Base-by-base conservation (phyloP, 2,329 filamentous ascomycete species). In the Aspergillus pseudoglaucus region DNA sequence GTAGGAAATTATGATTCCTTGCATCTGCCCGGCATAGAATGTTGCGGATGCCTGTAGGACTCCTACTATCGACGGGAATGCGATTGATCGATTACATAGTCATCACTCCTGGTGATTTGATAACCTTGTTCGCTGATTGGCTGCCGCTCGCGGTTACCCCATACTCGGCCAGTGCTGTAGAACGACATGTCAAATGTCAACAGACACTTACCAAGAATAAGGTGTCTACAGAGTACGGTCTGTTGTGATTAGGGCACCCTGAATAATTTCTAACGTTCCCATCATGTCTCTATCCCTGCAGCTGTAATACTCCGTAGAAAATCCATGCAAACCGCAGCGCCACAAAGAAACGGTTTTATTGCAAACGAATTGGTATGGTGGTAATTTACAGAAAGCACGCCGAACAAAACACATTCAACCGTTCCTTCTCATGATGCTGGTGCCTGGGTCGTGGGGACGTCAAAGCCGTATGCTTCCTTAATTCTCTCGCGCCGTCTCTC, bases 391-490 rank as follows among this genome's bases (percentile, higher is more conserved):
- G 52, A 59, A 59, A 52, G 46, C 17, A 15, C 33, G n/a, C 33
- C n/a, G 8, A 37, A 18, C 33, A 37, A 37, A 37, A 37, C 33
- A 37, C 33, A 17, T 37, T n/a, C 33, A 37, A 18, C 33, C n/a
- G 33, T 8, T 37, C 33, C 12, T 18, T 37, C 58, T 67, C 60
- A 70, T 65, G 68, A 69, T 48, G 69, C 65, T 45, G 69, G 61
- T 54, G 64, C 60, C 47, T 63, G 63, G 53, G 84, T 80, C 47
- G 83, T 79, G 62, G 85, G 81, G 63, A 95, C 83, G 56, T 95
- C 89, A 62, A 94, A 81, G 50, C 90, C 89, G 63, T 95, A 95
- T 69, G 84, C 88, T 71, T 89, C 84, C 79, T 88, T 84, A 68
- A 96, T 79, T 59, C 88, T 80, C 74, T 90, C 77, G 57, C 82